These are phyloP conservation scores for Ceratocystis eucalypticola DNA, from an alignment of 2,329 filamentous ascomycete genomes.

Conservation along the genomic window DNA sequence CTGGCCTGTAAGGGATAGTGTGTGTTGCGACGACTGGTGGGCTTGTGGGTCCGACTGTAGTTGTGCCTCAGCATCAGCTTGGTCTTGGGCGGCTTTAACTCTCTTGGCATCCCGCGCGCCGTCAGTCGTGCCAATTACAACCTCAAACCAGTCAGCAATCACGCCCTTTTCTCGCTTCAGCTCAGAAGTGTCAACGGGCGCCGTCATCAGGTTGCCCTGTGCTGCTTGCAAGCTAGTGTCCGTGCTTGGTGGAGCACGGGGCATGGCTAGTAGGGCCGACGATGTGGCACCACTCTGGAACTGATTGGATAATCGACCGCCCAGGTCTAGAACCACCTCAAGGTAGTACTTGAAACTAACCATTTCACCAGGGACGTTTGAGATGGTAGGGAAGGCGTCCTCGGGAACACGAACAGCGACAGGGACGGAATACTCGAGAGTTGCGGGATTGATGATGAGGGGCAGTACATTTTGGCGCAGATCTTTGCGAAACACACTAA, in stretches of 20 bases:
- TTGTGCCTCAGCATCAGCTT: constrained; percentile 3
- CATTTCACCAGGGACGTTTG: constrained; percentile 78
- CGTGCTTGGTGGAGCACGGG: constrained; percentile 25
- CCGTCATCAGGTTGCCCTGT: constrained; percentile 40
- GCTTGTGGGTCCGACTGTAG: constrained; percentile 9
- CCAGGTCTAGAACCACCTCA: constrained; percentile 84
- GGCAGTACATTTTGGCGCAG: constrained; percentile 79
- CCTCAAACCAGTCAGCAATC: constrained; percentile 73
- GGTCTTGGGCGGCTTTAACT: constrained; percentile 20
- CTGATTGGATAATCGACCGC: constrained; percentile 69
- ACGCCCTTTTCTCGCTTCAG: constrained; percentile 83
- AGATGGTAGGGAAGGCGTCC: constrained; percentile 83
- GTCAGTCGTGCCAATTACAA: constrained; percentile 76
- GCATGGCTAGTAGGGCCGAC: constrained; percentile 28
- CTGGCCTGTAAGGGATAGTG: constrained; percentile 26
- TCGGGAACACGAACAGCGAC: constrained; percentile 77
- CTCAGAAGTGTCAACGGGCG: constrained; percentile 75
- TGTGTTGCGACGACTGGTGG: constrained; percentile 15
- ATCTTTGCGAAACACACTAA: constrained; percentile 90
- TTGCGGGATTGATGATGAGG: constrained; percentile 71
- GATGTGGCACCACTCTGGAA: constrained; percentile 47
- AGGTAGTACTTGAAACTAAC: constrained; percentile 91
- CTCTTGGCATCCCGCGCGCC: constrained; percentile 34
- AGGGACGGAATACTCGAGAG: constrained; percentile 64
- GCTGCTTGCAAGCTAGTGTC: constrained; percentile 33